A percentile compares a stretch with the other conserved stretches of the same genome.
These are phyloP conservation scores for Byssochlamys sp. DNA, from an alignment of 2,329 filamentous ascomycete genomes.

Conservation along the genomic window DNA sequence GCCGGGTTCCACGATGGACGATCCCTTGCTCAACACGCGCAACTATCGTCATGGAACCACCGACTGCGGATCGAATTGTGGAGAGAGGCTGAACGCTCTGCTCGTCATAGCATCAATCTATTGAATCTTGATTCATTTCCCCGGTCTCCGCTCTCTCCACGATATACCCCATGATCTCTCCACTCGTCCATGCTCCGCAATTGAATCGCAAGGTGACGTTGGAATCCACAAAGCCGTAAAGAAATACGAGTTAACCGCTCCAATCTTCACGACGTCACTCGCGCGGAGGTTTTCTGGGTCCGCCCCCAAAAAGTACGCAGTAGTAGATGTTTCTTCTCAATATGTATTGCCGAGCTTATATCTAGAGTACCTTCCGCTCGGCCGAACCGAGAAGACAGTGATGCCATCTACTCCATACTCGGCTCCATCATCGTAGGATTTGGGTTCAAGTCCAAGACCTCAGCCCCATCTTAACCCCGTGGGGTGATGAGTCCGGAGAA, in stretches of 20 bases:
- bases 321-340: neutral
- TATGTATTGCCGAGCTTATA: neutral
- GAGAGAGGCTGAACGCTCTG: neutral
- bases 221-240: neutral
- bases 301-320: no score
- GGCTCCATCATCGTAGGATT: no score
- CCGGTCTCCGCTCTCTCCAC: neutral
- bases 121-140: neutral
- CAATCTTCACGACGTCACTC: neutral
- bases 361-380: constrained; percentile 8
- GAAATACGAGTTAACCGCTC: neutral
- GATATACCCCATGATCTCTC: neutral
- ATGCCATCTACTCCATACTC: neutral
- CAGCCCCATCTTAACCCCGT: neutral
- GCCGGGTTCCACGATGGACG: neutral
- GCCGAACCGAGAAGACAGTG: constrained; percentile 8
- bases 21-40: neutral
- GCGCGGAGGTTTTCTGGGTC: neutral
- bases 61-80: neutral
- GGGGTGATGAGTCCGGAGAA: neutral
- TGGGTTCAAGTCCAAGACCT: neutral
- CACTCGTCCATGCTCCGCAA: neutral
- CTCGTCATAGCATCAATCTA: neutral
- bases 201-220: neutral
- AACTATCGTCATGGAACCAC: neutral